Evolutionary conservation across 1,139 yeast species (phyloP), one percentile per base, ranked within the genome.

Genomic region (Yamadazyma diddensiae): DNA sequence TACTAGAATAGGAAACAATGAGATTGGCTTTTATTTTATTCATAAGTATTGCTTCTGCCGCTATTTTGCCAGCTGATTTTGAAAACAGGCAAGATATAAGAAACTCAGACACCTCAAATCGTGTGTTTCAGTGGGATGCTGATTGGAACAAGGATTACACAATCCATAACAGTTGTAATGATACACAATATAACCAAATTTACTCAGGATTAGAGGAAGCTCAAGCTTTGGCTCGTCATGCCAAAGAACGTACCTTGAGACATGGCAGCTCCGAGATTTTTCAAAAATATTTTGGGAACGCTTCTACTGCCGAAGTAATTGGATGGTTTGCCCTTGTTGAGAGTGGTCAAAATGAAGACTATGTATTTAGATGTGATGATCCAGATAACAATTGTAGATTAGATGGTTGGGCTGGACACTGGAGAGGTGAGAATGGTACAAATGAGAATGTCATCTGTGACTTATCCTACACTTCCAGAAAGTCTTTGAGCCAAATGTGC

Each of bases 361-460:
- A 50, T 15, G 27, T 59, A 15, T 53, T 59, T 42, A 49, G 65
- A 26, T 62, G 69, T 50, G 67, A 62, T 32, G 55, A 61, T 35
- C 42, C 48, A 5, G 67, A 62, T 37, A 57, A 55, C 1, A 54
- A 57, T 33, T 62, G 69, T 45, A 40, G 43, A 12, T 40, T 40
- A 6, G 49, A 50, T 22, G 59, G 60, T 12, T 60, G 61, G 56
- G 65, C 65, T 7, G 66, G 67, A 21, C 62, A 62, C 33, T 52
- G 57, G 57, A 53, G 65, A 49, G 61, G 66, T 30, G 53, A 48
- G 20, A 57, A 58, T 34, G 60, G 46, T 13, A 43, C 58, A 3
- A 53, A 58, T 30, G 62, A 62, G 39, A 61, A 46, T 13, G 49
- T 45, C 12, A 49, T 51, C 28, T 50, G 55, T 36, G 53, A 50